A percentile compares a stretch with the other conserved stretches of the same genome.
phyloP scores from a whole-genome alignment of 78 protist genomes.

The Creolimax fragrantissima region DNA sequence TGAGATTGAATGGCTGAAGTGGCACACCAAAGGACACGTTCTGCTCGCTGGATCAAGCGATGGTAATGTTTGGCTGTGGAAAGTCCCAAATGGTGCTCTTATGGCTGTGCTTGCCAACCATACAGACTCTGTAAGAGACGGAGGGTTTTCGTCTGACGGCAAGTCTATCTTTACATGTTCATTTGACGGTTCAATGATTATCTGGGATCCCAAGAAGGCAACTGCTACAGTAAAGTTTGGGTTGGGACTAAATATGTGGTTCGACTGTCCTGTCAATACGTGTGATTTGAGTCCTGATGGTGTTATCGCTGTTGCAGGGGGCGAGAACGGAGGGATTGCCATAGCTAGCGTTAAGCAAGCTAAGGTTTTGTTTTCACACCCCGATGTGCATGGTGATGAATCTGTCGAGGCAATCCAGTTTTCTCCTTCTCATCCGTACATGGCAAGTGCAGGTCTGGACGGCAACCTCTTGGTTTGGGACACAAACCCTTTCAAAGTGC shows the following conservation, averaged over 20 bases:
- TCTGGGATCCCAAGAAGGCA: background rate
- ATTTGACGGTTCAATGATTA: background rate
- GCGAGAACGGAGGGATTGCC: background rate
- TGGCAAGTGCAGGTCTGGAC: background rate
- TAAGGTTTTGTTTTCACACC: background rate
- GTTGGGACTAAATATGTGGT: background rate
- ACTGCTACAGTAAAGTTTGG: background rate
- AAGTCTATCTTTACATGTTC: background rate
- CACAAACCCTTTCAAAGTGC: background rate
- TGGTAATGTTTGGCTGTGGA: conserved; percentile 4
- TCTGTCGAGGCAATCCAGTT: background rate
- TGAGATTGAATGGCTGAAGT: conserved; percentile 16
- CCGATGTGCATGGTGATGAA: background rate
- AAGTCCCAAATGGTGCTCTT: background rate
- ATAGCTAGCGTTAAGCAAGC: background rate
- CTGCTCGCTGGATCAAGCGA: background rate
- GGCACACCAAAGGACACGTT: background rate
- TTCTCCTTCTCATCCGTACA: background rate
- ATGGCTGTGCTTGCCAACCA: background rate
- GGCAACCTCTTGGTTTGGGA: background rate
- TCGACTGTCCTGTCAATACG: background rate
- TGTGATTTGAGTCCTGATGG: background rate
- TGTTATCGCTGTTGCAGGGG: background rate
- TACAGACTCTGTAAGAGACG: background rate
- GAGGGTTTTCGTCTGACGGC: background rate